Percentiles rank a stretch among this genome's conserved stretches.
These are phyloP conservation scores for Psilocybe tampanensis DNA, from an alignment of 768 basidiomycete genomes.

Conservation along the genomic window DNA sequence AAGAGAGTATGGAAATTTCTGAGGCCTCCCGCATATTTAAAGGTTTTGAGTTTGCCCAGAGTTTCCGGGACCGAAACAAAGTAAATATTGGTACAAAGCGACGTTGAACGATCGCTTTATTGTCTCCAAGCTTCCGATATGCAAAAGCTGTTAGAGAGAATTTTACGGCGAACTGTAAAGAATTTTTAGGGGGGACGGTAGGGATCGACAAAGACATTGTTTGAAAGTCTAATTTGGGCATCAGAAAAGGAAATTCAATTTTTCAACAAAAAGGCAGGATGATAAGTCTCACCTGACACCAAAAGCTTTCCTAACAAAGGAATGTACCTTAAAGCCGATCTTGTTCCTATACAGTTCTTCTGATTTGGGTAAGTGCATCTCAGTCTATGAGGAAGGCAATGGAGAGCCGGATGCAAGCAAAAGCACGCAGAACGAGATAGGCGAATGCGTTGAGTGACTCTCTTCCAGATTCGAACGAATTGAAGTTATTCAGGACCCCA, in stretches of 20 bases:
- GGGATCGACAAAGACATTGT: conserved; percentile 16
- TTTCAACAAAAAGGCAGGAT: conserved; percentile 13
- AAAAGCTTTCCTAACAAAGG: conserved; percentile 18
- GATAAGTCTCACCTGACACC: conserved; percentile 23
- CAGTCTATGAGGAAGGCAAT: background rate
- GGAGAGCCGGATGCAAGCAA: background rate
- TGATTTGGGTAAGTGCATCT: background rate
- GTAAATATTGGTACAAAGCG: conserved; percentile 17
- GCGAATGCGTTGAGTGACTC: background rate
- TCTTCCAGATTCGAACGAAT: background rate
- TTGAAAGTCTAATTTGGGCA: conserved; percentile 8
- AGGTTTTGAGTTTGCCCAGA: conserved; percentile 8
- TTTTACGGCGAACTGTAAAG: conserved; percentile 12
- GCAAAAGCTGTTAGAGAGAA: conserved; percentile 15
- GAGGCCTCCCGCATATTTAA: conserved; percentile 22
- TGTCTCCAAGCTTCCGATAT: conserved; percentile 18
- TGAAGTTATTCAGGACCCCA: background rate
- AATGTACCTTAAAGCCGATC: conserved; percentile 9
- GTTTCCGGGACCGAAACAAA: conserved; percentile 26
- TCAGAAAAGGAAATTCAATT: conserved; percentile 16
- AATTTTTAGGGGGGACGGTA: conserved; percentile 3
- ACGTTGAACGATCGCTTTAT: conserved; percentile 21
- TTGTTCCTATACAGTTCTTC: conserved; percentile 8
- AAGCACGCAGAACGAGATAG: background rate
- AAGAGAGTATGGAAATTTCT: conserved; percentile 14